A percentile compares a stretch with the other conserved stretches of the same genome.
These are phyloP conservation scores for Murraya koenigii DNA, from an alignment of 345 rosid genomes.

Conservation along the genomic window DNA sequence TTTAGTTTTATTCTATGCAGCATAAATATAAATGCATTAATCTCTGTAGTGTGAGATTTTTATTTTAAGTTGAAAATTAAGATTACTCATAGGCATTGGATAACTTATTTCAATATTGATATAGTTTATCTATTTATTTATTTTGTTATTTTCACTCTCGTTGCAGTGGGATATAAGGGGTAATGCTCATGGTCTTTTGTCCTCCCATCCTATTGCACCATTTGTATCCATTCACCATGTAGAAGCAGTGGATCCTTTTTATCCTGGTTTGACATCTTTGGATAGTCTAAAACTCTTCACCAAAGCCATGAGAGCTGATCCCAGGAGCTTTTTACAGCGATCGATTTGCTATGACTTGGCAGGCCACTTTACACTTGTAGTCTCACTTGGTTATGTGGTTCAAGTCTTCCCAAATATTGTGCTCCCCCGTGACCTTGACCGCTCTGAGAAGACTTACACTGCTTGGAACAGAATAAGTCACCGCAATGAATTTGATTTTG, in stretches of 20 bases:
- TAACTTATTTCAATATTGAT: background rate
- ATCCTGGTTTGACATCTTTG: constrained; percentile 64
- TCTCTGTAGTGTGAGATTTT: background rate
- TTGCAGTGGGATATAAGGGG: constrained; percentile 95
- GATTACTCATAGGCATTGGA: background rate
- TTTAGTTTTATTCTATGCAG: background rate
- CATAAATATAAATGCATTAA: background rate
- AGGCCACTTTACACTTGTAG: constrained; percentile 45
- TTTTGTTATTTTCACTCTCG: background rate
- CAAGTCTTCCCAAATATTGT: constrained; percentile 73
- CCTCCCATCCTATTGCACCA: constrained; percentile 82
- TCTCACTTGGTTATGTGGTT: constrained; percentile 79
- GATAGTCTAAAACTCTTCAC: constrained; percentile 77
- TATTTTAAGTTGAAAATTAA: background rate
- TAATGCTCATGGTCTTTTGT: constrained; percentile 69
- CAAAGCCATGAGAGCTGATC: constrained; percentile 66
- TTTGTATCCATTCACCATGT: constrained; percentile 86
- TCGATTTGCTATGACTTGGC: constrained; percentile 75
- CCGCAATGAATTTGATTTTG: constrained; percentile 74
- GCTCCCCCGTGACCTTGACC: constrained; percentile 70
- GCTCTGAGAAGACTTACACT: constrained; percentile 69
- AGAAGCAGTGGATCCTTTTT: constrained; percentile 81
- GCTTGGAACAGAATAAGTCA: constrained; percentile 73
- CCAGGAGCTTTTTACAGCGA: constrained; percentile 75
- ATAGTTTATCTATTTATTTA: background rate